A percentile compares a stretch with the other conserved stretches of the same genome.
Evolutionary conservation across 169 alveolate genomes (phyloP).

Genomic region (Perkinsus olseni): DNA sequence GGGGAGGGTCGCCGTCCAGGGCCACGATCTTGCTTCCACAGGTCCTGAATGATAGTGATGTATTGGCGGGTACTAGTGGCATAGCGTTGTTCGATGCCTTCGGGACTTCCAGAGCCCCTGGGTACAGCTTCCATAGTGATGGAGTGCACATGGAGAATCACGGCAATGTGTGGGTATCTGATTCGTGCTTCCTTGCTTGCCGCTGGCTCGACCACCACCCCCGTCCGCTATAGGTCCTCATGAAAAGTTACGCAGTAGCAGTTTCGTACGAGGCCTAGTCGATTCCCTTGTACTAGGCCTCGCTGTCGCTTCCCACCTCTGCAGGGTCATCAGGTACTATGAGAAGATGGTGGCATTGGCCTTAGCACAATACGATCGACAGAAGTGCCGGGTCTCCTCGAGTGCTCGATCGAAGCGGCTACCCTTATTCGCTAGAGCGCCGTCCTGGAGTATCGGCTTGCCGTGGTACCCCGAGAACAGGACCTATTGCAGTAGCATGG

Average conservation of each 20-base stretch:
- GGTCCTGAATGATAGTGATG: background rate
- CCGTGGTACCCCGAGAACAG: background rate
- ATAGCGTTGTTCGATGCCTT: background rate
- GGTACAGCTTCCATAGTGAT: background rate
- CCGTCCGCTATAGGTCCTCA: background rate
- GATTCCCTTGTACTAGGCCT: too few relatives aligned
- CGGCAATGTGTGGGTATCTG: background rate
- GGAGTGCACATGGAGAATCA: background rate
- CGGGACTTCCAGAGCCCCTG: background rate
- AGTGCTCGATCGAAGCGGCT: background rate
- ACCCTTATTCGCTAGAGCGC: background rate
- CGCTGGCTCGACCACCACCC: background rate
- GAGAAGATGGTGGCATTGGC: background rate
- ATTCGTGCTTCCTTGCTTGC: too few relatives aligned
- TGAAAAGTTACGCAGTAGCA: too few relatives aligned
- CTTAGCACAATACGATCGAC: background rate
- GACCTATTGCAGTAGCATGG: background rate
- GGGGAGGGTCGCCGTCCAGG: background rate
- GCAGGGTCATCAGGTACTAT: background rate
- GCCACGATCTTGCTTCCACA: background rate
- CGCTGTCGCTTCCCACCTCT: too few relatives aligned
- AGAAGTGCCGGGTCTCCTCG: background rate
- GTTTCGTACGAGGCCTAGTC: too few relatives aligned
- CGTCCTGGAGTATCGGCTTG: background rate
- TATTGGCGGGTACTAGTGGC: background rate